These are phyloP conservation scores for Penicillium sp. DNA, from an alignment of 2,329 filamentous ascomycete species.

Conservation along the genomic window DNA sequence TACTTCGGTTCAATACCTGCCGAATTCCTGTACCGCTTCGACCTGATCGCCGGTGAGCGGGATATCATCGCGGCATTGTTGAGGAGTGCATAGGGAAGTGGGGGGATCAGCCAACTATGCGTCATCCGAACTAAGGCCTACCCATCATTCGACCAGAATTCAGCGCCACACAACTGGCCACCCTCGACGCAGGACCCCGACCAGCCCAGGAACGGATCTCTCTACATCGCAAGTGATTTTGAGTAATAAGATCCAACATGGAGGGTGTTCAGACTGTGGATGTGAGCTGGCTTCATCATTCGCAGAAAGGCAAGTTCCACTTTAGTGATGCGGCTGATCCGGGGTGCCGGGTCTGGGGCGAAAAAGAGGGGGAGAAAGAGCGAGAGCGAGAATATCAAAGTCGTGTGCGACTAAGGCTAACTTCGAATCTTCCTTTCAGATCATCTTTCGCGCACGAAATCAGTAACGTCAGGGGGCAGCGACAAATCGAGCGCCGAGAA, in stretches of 20 bases:
- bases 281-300: constrained; percentile 88
- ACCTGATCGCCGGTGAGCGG: background rate
- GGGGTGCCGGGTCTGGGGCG: background rate
- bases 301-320: constrained; percentile 69
- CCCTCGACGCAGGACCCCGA: background rate
- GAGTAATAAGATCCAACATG: constrained; percentile 53
- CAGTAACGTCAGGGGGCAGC: constrained; percentile 32
- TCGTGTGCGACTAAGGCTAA: background rate
- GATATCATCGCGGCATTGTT: constrained; percentile 5
- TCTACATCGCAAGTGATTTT: background rate
- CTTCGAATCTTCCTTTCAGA: constrained; percentile 19
- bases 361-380: background rate
- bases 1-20: constrained; percentile 7
- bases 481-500: constrained; percentile 29
- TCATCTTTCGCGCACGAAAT: constrained; percentile 38
- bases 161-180: constrained; percentile 22
- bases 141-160: constrained; percentile 19
- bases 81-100: constrained; percentile 14
- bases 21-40: constrained; percentile 3
- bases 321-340: background rate
- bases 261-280: constrained; percentile 81
- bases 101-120: constrained; percentile 26
- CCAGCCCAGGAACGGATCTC: background rate
- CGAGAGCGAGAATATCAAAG: background rate
- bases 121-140: constrained; percentile 22